These are phyloP conservation scores for Suillus variegatus DNA, from an alignment of 768 basidiomycete species.

Conservation along the genomic window DNA sequence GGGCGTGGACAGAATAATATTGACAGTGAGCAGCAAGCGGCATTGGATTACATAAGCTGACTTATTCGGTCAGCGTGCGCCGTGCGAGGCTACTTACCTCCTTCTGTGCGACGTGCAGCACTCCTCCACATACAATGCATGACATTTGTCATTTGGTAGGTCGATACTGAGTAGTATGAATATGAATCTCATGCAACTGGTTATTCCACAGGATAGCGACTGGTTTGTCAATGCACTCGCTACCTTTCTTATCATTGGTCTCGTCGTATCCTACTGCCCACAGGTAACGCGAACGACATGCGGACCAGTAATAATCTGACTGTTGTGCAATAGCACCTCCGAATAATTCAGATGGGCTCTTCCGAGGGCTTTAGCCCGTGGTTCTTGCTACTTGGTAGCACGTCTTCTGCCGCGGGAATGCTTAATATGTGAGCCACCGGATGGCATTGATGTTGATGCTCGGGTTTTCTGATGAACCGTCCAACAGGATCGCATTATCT, in stretches of 20 bases:
- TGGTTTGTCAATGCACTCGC: conserved; percentile 63
- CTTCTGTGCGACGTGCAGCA: not conserved
- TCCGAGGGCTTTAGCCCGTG: conserved; percentile 92
- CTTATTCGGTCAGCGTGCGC: not conserved
- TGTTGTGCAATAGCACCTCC: conserved; percentile 53
- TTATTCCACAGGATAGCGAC: conserved; percentile 60
- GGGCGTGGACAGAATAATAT: not conserved
- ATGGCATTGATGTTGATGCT: not conserved
- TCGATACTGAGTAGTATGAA: not conserved
- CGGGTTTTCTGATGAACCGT: not conserved
- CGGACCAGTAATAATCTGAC: not conserved
- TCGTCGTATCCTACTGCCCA: conserved; percentile 82
- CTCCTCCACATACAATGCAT: not conserved
- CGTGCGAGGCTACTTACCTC: not conserved
- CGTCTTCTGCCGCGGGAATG: conserved; percentile 79
- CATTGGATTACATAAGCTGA: not conserved
- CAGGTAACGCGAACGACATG: conserved; percentile 48
- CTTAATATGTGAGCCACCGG: conserved; percentile 68
- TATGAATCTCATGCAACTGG: not conserved
- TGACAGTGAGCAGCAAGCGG: not conserved
- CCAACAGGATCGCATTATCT: conserved; percentile 75
- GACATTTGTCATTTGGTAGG: conserved; percentile 1
- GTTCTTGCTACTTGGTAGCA: conserved; percentile 88
- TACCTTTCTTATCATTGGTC: conserved; percentile 67
- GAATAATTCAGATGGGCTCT: conserved; percentile 76